Conservation (phyloP, 495 filamentous ascomycete species). For the Trichoderma orchidacearum region DNA sequence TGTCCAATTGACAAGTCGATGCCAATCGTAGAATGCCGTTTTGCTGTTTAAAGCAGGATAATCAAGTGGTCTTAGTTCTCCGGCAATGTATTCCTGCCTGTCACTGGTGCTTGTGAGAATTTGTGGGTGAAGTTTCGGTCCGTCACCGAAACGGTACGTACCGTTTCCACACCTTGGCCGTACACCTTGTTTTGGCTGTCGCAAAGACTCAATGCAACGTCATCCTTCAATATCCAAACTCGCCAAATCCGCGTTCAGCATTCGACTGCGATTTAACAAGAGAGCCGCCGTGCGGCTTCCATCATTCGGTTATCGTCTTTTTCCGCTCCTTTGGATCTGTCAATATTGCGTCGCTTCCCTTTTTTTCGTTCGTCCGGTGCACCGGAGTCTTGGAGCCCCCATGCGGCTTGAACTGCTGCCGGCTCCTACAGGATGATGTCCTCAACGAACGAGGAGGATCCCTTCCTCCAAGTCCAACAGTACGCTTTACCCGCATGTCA, state of each 20-base stretch:
- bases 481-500: conserved; percentile 20
- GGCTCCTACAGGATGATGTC: conserved; percentile 47
- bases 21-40: too few species aligned
- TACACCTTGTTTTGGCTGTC: not conserved
- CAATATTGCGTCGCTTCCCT: not conserved
- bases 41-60: too few species aligned
- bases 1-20: too few species aligned
- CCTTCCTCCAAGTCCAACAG: conserved; percentile 90
- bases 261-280: not conserved
- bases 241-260: not conserved
- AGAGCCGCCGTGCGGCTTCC: not conserved
- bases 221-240: not conserved
- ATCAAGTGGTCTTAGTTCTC: too few species aligned
- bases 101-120: not conserved
- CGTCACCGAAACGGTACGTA: not conserved
- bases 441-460: conserved; percentile 63
- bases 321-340: not conserved
- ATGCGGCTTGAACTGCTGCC: not conserved
- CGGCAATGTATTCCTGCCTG: not conserved
- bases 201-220: not conserved
- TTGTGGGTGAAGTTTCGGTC: not conserved
- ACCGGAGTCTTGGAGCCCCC: not conserved
- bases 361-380: not conserved
- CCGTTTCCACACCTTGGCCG: not conserved
- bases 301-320: not conserved